Evolutionary conservation across 2,329 filamentous ascomycete genomes (phyloP).

Genomic region (Tolypocladium pustulatum): DNA sequence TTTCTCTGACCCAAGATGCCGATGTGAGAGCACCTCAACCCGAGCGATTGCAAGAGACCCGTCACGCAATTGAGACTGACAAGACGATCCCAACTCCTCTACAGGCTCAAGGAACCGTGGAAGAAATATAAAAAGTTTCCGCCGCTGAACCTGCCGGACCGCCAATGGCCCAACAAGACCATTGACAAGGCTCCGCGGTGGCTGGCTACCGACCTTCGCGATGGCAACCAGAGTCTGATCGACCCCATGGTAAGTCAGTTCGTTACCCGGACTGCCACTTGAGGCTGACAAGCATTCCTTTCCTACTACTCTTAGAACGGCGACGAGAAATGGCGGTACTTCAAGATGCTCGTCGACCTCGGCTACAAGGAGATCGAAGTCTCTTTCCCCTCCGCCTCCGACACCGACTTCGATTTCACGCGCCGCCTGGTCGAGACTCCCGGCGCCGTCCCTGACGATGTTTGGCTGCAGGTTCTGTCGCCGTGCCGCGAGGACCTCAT

Average conservation of each 20-base stretch:
- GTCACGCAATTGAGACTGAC: neutral
- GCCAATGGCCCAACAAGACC: conserved; percentile 75
- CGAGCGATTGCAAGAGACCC: neutral
- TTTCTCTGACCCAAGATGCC: conserved; percentile 5
- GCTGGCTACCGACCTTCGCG: conserved; percentile 73
- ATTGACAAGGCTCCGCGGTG: conserved; percentile 81
- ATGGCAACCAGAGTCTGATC: conserved; percentile 88
- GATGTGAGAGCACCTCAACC: conserved; percentile 3
- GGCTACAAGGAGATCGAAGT: conserved; percentile 98
- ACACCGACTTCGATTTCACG: conserved; percentile 95
- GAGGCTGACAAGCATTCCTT: neutral
- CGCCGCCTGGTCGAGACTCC: conserved; percentile 76
- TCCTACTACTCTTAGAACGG: conserved; percentile 51
- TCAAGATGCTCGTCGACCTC: conserved; percentile 83
- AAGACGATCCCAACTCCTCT: neutral
- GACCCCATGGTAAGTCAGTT: conserved; percentile 69
- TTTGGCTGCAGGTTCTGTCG: conserved; percentile 83
- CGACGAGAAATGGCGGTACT: conserved; percentile 91
- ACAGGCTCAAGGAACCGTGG: conserved; percentile 63
- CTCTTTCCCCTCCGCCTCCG: conserved; percentile 86
- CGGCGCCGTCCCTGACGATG: conserved; percentile 75
- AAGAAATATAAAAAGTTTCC: conserved; percentile 66
- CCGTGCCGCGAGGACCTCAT: conserved; percentile 91
- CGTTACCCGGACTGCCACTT: neutral
- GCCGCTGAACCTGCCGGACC: conserved; percentile 47